phyloP scores from a whole-genome alignment of 2,329 filamentous ascomycete genomes.

The Ceratocystis colombiana region DNA sequence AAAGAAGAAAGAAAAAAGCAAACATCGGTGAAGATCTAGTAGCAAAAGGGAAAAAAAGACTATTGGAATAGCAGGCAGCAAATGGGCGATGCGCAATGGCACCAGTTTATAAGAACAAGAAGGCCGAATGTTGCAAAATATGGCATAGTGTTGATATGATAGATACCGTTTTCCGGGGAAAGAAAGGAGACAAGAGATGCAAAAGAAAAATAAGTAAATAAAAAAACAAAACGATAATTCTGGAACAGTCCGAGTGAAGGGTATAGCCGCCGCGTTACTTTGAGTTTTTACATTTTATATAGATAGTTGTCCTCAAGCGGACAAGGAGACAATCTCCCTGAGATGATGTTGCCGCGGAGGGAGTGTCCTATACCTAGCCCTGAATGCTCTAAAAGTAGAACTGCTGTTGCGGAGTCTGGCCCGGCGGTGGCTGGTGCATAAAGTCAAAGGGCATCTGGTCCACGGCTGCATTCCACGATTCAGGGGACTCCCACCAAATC shows the following conservation, averaged over 20 bases:
- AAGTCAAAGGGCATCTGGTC: conserved; percentile 53
- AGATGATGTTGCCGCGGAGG: too few species aligned
- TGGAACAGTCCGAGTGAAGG: not conserved
- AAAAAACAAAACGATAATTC: not conserved
- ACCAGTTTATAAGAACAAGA: conserved; percentile 3
- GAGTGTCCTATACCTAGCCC: too few species aligned
- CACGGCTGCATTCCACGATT: conserved; percentile 47
- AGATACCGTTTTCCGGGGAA: not conserved
- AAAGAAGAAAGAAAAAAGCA: not conserved
- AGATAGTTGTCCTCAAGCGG: not conserved
- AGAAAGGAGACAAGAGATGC: not conserved
- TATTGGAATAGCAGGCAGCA: not conserved
- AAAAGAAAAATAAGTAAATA: not conserved
- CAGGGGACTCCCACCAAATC: conserved; percentile 56
- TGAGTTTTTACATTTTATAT: not conserved
- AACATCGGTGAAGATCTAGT: conserved; percentile 1
- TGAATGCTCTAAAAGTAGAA: conserved; percentile 42
- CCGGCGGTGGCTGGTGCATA: conserved; percentile 48
- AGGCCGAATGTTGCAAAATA: not conserved
- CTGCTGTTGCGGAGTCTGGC: conserved; percentile 47
- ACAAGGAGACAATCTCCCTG: not conserved
- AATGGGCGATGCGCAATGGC: not conserved
- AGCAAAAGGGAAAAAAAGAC: conserved; percentile 5
- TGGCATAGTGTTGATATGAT: not conserved
- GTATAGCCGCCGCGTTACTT: conserved; percentile 21